A percentile compares a stretch with the other conserved stretches of the same genome.
Conservation (phyloP, 2,329 filamentous ascomycete genomes). For the Fusarium keratoplasticum region DNA sequence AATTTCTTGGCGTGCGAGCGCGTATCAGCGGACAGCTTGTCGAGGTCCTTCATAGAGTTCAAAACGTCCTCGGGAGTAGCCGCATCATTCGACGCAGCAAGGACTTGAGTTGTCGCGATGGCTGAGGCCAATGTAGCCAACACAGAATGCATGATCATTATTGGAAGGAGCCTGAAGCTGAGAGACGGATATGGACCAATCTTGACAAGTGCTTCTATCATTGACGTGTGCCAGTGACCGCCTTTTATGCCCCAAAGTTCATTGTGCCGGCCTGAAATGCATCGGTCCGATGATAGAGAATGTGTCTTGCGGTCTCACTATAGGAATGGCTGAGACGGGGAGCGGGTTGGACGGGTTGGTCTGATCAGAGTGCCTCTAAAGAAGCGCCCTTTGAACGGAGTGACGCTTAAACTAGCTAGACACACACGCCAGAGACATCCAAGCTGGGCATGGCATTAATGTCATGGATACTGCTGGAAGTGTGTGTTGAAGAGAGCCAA, state of each 20-base stretch:
- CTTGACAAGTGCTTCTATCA: not conserved
- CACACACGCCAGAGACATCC: not conserved
- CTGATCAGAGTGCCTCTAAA: not conserved
- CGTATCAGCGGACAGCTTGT: conserved; percentile 4
- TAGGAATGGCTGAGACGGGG: not conserved
- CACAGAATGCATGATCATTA: not conserved
- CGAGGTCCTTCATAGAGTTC: not conserved
- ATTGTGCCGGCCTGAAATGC: not conserved
- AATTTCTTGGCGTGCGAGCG: conserved; percentile 3
- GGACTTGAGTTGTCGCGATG: not conserved
- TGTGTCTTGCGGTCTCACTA: not conserved
- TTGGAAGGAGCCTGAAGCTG: not conserved
- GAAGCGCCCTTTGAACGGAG: not conserved
- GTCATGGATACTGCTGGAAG: not conserved
- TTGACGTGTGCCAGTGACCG: not conserved
- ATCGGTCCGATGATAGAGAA: not conserved
- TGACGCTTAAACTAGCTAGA: not conserved
- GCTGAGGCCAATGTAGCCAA: not conserved
- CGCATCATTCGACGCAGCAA: not conserved
- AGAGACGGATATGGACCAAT: not conserved
- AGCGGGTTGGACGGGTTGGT: not conserved
- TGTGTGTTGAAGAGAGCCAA: not conserved
- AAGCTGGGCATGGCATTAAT: not conserved
- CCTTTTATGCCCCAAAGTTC: not conserved
- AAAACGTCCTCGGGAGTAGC: not conserved